A percentile compares a stretch with the other conserved stretches of the same genome.
phyloP scores from a whole-genome alignment of 2,329 filamentous ascomycete genomes.

The Pseudogymnoascus sp. region DNA sequence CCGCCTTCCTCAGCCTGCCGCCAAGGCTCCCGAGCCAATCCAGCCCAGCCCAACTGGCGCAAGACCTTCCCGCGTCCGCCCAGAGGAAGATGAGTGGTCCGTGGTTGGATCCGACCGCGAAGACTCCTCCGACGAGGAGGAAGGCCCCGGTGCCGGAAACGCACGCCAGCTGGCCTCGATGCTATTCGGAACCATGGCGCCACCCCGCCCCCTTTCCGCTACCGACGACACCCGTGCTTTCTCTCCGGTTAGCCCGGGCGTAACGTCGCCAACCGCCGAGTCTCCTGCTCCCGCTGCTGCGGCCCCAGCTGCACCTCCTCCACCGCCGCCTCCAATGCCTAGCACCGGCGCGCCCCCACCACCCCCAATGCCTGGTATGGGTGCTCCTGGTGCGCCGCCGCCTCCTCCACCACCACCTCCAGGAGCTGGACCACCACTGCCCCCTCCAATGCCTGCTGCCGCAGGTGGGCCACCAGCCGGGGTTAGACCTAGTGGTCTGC shows the following conservation, averaged over 20 bases:
- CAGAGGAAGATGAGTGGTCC: conserved; percentile 73
- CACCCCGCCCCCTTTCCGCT: conserved; percentile 78
- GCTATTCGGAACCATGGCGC: conserved; percentile 93
- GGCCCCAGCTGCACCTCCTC: conserved; percentile 35
- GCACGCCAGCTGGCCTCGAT: conserved; percentile 92
- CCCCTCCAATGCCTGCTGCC: conserved; percentile 29
- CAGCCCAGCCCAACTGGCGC: conserved; percentile 34
- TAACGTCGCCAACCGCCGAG: conserved; percentile 36
- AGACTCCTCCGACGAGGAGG: conserved; percentile 66
- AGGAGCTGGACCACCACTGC: conserved; percentile 18
- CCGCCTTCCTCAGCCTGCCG: conserved; percentile 59
- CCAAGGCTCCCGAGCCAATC: conserved; percentile 37
- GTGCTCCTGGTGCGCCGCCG: conserved; percentile 31
- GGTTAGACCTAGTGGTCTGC: conserved; percentile 52
- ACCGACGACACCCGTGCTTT: conserved; percentile 58
- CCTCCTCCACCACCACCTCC: conserved; percentile 33
- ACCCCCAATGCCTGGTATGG: conserved; percentile 27
- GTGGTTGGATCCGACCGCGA: conserved; percentile 68
- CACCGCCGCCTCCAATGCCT: conserved; percentile 41
- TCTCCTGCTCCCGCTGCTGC: conserved; percentile 30
- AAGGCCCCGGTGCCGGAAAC: conserved; percentile 68
- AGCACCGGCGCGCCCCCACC: conserved; percentile 31
- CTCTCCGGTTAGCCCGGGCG: conserved; percentile 36
- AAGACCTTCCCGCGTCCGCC: conserved; percentile 46
- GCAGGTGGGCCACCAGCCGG: conserved; percentile 29